Base-by-base conservation (phyloP, 108 stramenopile species). In the Conticribra guillardii region DNA sequence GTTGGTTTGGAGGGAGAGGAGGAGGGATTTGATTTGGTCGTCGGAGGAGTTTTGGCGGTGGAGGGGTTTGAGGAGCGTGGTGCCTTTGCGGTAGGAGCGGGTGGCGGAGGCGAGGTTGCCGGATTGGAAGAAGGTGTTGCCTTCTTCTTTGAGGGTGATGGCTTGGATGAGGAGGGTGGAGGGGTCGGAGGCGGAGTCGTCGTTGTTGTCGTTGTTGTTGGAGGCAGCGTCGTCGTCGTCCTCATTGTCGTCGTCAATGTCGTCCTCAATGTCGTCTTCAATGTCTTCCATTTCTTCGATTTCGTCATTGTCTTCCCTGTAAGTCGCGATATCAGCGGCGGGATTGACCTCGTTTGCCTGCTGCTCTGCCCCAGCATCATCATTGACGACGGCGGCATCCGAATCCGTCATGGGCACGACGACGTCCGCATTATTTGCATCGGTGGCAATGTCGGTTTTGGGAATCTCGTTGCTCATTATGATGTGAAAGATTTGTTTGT, bases 61-160 rank as follows among this genome's bases (percentile, higher is more conserved):
- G 41, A 92, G 62, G 34, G 31, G 51, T 63, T 95, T 95, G 50
- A 95, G 64, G 15, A 79, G 30, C 18, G 79, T 82, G 33, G 77
- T 79, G 11, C 91, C 94, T 41, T 83, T 74, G 47, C 89, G 85
- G 64, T 95, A 95, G 54, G 76, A 74, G 1, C 94, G 71, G n/a
- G 79, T 52, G 49, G 94, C 94, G 9, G 77, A 71, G 64, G 78
- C 81, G 44, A 82, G 74, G 26, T 88, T 73, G 14, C 80, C 72
- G 33, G 75, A 78, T 63, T 92, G 77, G 78, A 90, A 95, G 58
- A 64, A 79, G 19, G 64, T 71, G 54, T 95, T 95, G 11, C 94
- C 94, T 53, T 86, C 81, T 44, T 95, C 90, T 67, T 95, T 95
- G 62, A 76, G 63, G 7, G 58, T 55, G 29, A 85, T 64, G 4